phyloP scores from a whole-genome alignment of 73 alveolate species.

The Paramecium bursaria region DNA sequence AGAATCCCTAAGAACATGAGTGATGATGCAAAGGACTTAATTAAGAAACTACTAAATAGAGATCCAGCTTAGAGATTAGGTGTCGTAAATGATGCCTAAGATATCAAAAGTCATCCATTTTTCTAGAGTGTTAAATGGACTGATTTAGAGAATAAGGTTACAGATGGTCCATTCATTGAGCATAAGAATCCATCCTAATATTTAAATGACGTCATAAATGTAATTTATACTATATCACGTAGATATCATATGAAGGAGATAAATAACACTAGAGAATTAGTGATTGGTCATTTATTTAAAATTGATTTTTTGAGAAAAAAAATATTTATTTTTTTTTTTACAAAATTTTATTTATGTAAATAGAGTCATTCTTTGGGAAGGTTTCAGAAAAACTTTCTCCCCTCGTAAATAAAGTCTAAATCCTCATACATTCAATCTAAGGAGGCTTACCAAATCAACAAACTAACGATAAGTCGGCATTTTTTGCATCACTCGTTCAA shows the following conservation, averaged over 20 bases:
- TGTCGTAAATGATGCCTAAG: slow-evolving; percentile 79
- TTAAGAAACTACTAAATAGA: slow-evolving; percentile 82
- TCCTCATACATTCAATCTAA: slow-evolving; percentile 18
- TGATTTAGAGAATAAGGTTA: slow-evolving; percentile 52
- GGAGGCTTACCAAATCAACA: not conserved
- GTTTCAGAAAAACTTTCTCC: slow-evolving; percentile 17
- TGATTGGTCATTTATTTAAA: too few species aligned
- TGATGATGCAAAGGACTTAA: slow-evolving; percentile 76
- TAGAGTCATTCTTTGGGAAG: slow-evolving; percentile 33
- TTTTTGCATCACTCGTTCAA: slow-evolving; percentile 6
- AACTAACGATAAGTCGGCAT: slow-evolving; percentile 8
- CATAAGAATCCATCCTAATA: too few species aligned
- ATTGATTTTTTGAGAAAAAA: too few species aligned
- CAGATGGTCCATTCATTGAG: slow-evolving; percentile 66
- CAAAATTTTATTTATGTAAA: slow-evolving; percentile 61
- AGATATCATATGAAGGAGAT: too few species aligned
- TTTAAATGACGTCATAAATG: too few species aligned
- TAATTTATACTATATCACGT: too few species aligned
- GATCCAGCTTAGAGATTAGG: slow-evolving; percentile 95
- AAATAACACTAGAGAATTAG: too few species aligned
- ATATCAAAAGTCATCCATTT: slow-evolving; percentile 80
- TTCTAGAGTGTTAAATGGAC: slow-evolving; percentile 85
- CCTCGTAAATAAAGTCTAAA: slow-evolving; percentile 1
- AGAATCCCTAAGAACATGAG: slow-evolving; percentile 75
- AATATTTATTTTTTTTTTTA: too few species aligned